Evolutionary conservation across 2,329 filamentous ascomycete genomes (phyloP), one percentile per base, ranked within the genome.

Genomic region (Didymella glomerata): DNA sequence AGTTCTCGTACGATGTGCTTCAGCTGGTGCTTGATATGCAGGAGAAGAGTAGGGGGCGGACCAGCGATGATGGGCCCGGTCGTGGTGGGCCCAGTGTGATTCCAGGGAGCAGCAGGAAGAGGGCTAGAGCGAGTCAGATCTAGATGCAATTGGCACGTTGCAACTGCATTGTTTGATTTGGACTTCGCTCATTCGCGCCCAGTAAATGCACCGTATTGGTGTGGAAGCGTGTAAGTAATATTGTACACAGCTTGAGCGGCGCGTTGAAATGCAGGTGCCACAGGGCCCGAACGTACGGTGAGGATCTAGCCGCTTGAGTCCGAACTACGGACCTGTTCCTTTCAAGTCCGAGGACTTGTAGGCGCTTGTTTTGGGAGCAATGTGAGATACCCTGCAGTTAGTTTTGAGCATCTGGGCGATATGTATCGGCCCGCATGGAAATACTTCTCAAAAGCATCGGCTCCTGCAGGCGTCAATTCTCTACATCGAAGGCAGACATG

Each of bases 1-100:
- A 96, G 74, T 97, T 97, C 75, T 90, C 90, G 72, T 97, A 93
- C 81, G 93, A 97, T 77, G 91, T 98, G 55, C 86, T 97, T 60
- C 93, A 87, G 66, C 64, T 92, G 64, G 80, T 83, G 58, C 77
- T 83, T 14, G 81, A 83, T 69, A 76, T 78, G 64, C 78, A 81
- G 66, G 81, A 83, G 75, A 82, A 81, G 80, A 69, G 76, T 36
- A 58, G 60, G 22, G 59, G 64, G 6, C 50, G 66, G 45, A 61
- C 58, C 11, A 63, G 57, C 30, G 69, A 70, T 20, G 63, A 64
- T 10, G 62, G 53, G 48, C 42, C 60, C 7, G 45, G 52, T 7
- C 67, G 75, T 46, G 61, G 68, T 40, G 79, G 79, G 58, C 76
- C 72, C n/a, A 66, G 68, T 20, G 75, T 76, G n/a, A 69, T 75